Evolutionary conservation across 495 filamentous ascomycete species (phyloP), one percentile per base, ranked within the genome.

Genomic region (Coniosporium apollinis): DNA sequence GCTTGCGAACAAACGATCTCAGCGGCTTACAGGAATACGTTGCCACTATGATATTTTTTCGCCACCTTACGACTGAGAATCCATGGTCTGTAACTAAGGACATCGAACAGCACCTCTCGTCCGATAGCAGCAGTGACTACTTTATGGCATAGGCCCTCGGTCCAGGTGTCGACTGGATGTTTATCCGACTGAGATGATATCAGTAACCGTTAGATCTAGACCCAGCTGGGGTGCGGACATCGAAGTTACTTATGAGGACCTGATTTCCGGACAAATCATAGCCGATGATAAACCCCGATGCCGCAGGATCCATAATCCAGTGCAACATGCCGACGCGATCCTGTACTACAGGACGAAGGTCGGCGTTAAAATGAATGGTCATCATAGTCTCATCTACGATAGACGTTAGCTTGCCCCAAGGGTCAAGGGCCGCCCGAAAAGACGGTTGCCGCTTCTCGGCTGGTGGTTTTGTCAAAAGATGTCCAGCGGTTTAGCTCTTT

Each of bases 351-450:
- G 51, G 51, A 2, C 54, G 45, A 2, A 63, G 35, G 20, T 63
- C 46, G 5, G 58, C 57, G 24, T 57, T 59, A 33, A 61, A 53
- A 37, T 63, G 57, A 22, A 63, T 63, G 5, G 60, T 63, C 60
- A 63, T 60, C 60, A 63, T 63, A 1, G 52, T 57, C 29, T 63
- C 49, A 35, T 55, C 55, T 52, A 41, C 33, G 22, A 20, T n/a
- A n/a, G n/a, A n/a, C n/a, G n/a, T n/a, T n/a, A n/a, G n/a, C n/a
- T n/a, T n/a, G n/a, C n/a, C n/a, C n/a, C n/a, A n/a, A n/a, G n/a
- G n/a, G n/a, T n/a, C n/a, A n/a, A n/a, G n/a, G n/a, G n/a, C n/a
- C n/a, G n/a, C n/a, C n/a, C n/a, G n/a, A n/a, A n/a, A n/a, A n/a
- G n/a, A n/a, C n/a, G n/a, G n/a, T n/a, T n/a, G n/a, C n/a, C n/a